These are phyloP conservation scores for Curvularia sp. DNA, from an alignment of 2,329 filamentous ascomycete species.

Conservation along the genomic window DNA sequence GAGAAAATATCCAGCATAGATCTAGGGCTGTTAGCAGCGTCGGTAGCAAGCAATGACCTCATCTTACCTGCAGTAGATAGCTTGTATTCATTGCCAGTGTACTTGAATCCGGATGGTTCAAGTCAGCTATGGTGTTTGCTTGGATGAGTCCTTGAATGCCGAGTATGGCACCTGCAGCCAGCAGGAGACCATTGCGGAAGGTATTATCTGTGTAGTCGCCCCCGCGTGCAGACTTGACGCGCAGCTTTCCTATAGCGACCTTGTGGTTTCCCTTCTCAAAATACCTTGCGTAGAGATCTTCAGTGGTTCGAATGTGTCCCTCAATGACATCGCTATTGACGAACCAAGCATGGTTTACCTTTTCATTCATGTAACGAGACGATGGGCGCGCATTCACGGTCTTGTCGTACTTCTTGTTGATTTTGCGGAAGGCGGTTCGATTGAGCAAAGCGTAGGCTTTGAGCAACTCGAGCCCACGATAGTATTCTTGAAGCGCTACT, in stretches of 20 bases:
- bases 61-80: constrained; percentile 67
- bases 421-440: constrained; percentile 91
- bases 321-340: constrained; percentile 88
- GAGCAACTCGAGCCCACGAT: constrained; percentile 86
- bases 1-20: constrained; percentile 92
- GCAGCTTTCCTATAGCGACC: constrained; percentile 84
- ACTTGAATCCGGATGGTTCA: constrained; percentile 20
- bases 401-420: constrained; percentile 99
- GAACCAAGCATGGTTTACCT: constrained; percentile 89
- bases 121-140: constrained; percentile 40
- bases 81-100: constrained; percentile 44
- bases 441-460: constrained; percentile 93
- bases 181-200: constrained; percentile 62
- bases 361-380: constrained; percentile 85
- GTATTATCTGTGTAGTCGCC: constrained; percentile 65
- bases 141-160: constrained; percentile 54
- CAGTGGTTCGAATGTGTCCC: constrained; percentile 76
- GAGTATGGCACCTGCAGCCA: constrained; percentile 54
- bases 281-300: constrained; percentile 92
- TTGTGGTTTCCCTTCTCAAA: constrained; percentile 95
- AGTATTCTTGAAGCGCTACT: constrained; percentile 88
- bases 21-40: constrained; percentile 56
- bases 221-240: constrained; percentile 69
- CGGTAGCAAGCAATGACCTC: constrained; percentile 59
- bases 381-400: constrained; percentile 78